Evolutionary conservation across 2,329 filamentous ascomycete species (phyloP), one percentile per base, ranked within the genome.

Genomic region (Setomelanomma holmii): DNA sequence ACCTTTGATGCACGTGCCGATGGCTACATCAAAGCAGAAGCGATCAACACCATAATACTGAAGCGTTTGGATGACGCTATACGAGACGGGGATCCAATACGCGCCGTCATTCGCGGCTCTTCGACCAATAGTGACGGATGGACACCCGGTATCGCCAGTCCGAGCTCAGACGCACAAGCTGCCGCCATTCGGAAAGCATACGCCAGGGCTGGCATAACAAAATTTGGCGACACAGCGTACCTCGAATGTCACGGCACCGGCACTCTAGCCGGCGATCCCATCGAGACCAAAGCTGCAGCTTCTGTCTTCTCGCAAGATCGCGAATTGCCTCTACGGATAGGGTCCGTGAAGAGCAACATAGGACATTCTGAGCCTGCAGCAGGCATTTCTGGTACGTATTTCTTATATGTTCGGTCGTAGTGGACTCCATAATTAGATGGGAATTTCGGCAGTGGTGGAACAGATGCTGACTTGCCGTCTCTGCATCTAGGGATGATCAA

Each of bases 321-420:
- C n/a, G n/a, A n/a, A n/a, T n/a, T n/a, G n/a, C n/a, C n/a, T n/a
- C n/a, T n/a, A n/a, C n/a, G n/a, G n/a, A n/a, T n/a, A n/a, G 27
- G 27, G 27, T 30, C 27, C 59, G 61, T 54, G 20, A 58, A 61
- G 20, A 76, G 60, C 69, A 74, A 77, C 39, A 60, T 78, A 39
- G 75, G 75, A 4, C 75, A 78, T 49, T 66, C 67, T 3, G 72
- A 77, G 61, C 71, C 67, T 14, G 68, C 72, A 4, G 66, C 68
- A 10, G 74, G 72, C 16, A 47, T 75, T 1, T 64, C 64, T 30
- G 33, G 20, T 17, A 21, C 39, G 12, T 33, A 12, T 35, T n/a
- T 22, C 3, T 43, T 43, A 16, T 36, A n/a, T 19, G 17, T n/a
- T n/a, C n/a, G n/a, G n/a, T n/a, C n/a, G n/a, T n/a, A n/a, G n/a